Percentiles rank a stretch among this genome's conserved stretches.
phyloP scores from a whole-genome alignment of 2,329 filamentous ascomycete species.

The Fusarium continuum region DNA sequence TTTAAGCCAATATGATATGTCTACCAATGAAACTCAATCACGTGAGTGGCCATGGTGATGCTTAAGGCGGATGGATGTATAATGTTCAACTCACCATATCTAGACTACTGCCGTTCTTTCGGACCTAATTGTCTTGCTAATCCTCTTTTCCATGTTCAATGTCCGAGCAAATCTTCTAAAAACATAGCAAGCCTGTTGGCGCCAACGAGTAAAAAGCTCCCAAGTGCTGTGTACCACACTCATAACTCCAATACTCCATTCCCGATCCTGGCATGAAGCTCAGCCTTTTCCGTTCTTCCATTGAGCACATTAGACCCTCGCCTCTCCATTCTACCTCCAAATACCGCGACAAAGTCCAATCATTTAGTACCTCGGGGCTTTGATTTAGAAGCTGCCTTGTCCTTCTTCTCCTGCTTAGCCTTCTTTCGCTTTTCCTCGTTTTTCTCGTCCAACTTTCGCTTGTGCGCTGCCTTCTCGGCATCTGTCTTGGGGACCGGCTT shows the following conservation, averaged over 20 bases:
- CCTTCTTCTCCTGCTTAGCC: constrained; percentile 91
- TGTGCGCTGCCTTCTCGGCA: constrained; percentile 82
- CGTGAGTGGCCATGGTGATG: too few relatives aligned
- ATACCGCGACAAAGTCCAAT: neutral
- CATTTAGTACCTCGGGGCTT: constrained; percentile 75
- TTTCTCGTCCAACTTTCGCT: constrained; percentile 94
- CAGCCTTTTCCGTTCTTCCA: neutral
- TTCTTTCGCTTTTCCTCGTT: constrained; percentile 94
- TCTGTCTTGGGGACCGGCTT: constrained; percentile 90
- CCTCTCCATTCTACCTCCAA: neutral
- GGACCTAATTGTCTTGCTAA: neutral
- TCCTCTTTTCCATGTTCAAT: neutral
- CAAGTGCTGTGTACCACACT: constrained; percentile 7
- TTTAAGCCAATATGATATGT: too few relatives aligned
- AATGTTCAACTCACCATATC: too few relatives aligned
- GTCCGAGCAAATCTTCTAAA: neutral
- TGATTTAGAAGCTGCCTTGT: constrained; percentile 89
- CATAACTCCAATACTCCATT: constrained; percentile 40
- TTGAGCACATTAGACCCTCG: constrained; percentile 3
- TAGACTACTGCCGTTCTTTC: neutral
- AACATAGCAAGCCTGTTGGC: neutral
- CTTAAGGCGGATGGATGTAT: too few relatives aligned
- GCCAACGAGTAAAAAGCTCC: neutral
- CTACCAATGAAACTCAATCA: too few relatives aligned
- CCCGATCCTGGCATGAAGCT: neutral